Percentiles rank a stretch among this genome's conserved stretches.
Conservation (phyloP, 176 grass and related monocot species). For the Oryza australiensis region DNA sequence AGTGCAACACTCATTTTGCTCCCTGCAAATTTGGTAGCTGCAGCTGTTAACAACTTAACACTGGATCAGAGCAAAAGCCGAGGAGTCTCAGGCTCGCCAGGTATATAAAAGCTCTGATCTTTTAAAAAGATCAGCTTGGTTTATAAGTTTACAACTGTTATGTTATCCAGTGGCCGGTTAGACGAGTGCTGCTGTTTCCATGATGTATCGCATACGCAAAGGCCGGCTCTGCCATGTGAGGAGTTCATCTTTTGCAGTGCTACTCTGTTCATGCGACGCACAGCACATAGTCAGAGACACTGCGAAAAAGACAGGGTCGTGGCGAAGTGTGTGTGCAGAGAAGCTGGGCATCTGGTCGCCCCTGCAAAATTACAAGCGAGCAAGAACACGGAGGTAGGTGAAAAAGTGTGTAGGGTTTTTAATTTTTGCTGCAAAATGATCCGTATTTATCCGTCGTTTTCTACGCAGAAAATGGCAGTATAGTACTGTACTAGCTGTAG, state of each 20-base stretch:
- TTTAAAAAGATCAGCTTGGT: neutral
- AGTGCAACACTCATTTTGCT: neutral
- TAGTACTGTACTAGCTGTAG: neutral
- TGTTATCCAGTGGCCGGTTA: neutral
- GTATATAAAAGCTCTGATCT: neutral
- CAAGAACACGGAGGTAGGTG: neutral
- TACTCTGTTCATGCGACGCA: neutral
- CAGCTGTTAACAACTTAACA: neutral
- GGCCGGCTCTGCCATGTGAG: slow-evolving; percentile 3
- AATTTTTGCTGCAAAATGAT: neutral
- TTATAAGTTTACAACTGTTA: neutral
- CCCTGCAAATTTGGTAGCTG: neutral
- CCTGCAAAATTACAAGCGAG: slow-evolving; percentile 12
- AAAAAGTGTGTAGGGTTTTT: neutral
- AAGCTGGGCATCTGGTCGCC: slow-evolving; percentile 14
- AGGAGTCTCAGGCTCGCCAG: neutral
- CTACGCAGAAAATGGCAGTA: neutral
- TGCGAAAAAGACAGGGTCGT: neutral
- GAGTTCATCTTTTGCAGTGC: neutral
- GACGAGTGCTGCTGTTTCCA: neutral
- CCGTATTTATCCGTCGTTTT: neutral
- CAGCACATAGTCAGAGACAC: neutral
- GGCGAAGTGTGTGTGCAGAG: neutral
- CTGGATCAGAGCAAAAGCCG: neutral
- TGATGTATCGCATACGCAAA: neutral